These are phyloP conservation scores for Allomyces javanicus DNA, from an alignment of 192 early-diverging fungal genomes.

Conservation along the genomic window DNA sequence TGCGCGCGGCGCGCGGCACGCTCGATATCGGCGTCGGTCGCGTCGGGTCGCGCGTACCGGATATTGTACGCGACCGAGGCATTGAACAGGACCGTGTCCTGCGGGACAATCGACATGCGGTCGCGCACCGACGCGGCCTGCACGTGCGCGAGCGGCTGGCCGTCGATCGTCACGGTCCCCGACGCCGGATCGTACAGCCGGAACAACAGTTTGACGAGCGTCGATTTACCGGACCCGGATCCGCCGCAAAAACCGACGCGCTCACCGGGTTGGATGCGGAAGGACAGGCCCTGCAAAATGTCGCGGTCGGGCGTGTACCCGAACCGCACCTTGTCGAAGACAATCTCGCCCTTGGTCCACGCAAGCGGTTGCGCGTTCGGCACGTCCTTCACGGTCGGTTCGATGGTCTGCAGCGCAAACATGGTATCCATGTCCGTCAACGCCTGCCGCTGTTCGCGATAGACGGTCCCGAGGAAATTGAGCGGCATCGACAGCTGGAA, in stretches of 20 bases:
- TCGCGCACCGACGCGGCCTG: conserved; percentile 57
- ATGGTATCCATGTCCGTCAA: conserved; percentile 95
- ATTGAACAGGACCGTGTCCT: conserved; percentile 69
- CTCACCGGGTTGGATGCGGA: conserved; percentile 67
- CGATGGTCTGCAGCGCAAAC: conserved; percentile 59
- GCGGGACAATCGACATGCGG: conserved; percentile 71
- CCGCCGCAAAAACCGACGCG: conserved; percentile 73
- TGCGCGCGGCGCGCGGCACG: conserved; percentile 53
- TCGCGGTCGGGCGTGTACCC: conserved; percentile 53
- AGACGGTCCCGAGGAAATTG: conserved; percentile 94
- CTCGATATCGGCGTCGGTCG: conserved; percentile 40
- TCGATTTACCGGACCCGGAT: conserved; percentile 54
- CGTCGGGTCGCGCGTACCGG: conserved; percentile 56
- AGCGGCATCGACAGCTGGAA: conserved; percentile 94
- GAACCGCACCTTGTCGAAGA: conserved; percentile 75
- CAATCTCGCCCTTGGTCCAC: conserved; percentile 38
- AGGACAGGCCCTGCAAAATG: conserved; percentile 40
- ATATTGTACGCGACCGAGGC: conserved; percentile 84
- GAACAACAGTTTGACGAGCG: conserved; percentile 66
- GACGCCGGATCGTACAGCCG: conserved; percentile 76
- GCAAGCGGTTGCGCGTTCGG: conserved; percentile 14
- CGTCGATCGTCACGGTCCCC: conserved; percentile 70
- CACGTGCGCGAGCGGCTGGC: conserved; percentile 59
- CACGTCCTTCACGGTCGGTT: conserved; percentile 17
- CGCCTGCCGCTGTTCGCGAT: conserved; percentile 85